phyloP scores from a whole-genome alignment of 495 filamentous ascomycete genomes.

The Oidiodendron maius region DNA sequence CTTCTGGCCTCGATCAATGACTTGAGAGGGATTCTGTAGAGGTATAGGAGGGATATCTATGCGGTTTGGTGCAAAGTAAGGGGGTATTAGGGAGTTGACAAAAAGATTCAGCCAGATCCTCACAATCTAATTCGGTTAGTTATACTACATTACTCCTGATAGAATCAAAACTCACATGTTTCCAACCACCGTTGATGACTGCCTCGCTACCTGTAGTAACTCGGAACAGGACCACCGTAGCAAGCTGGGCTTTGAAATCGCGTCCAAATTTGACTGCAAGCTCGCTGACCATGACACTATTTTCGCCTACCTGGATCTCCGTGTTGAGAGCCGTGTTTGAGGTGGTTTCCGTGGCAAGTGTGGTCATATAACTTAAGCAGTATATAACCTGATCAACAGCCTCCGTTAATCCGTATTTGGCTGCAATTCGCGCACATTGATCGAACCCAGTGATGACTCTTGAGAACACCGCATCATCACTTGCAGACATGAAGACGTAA shows the following conservation, averaged over 20 bases:
- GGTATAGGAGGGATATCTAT: conserved; percentile 81
- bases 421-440: conserved; percentile 91
- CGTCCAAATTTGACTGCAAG: conserved; percentile 93
- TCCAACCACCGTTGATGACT: conserved; percentile 74
- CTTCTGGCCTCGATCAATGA: conserved; percentile 82
- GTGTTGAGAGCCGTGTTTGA: conserved; percentile 90
- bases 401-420: conserved; percentile 76
- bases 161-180: conserved; percentile 58
- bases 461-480: conserved; percentile 94
- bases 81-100: conserved; percentile 86
- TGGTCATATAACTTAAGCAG: conserved; percentile 84
- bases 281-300: conserved; percentile 98
- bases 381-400: conserved; percentile 87
- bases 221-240: conserved; percentile 88
- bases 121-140: conserved; percentile 70
- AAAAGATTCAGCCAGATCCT: conserved; percentile 94
- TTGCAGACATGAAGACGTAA: conserved; percentile 98
- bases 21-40: conserved; percentile 81
- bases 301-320: conserved; percentile 85
- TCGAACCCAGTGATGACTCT: conserved; percentile 91
- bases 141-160: too few species aligned
- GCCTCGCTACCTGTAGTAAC: conserved; percentile 79
- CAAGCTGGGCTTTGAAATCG: conserved; percentile 88
- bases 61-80: conserved; percentile 67
- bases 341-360: conserved; percentile 64